Evolutionary conservation across 306 rosid species (phyloP), one percentile per base, ranked within the genome.

Genomic region (Prunus mongolica): DNA sequence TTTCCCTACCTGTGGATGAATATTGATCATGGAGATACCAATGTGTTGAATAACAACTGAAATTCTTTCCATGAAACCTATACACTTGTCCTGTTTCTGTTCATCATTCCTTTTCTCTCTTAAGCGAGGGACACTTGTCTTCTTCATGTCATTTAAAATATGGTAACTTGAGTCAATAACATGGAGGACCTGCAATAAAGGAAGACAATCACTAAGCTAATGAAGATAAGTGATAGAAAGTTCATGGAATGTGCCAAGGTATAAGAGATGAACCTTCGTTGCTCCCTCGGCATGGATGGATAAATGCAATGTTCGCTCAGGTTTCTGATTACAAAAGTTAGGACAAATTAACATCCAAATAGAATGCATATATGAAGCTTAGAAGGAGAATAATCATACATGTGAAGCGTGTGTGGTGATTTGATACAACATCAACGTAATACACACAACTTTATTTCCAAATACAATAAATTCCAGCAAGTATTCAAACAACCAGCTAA

Each of bases 241-340:
- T 20, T 45, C 12, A 50, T 20, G 34, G 71, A 32, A 78, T 69
- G 63, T 27, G 41, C 75, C 38, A 75, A 80, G 72, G 65, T n/a
- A 77, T 57, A 58, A 74, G 70, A 65, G 70, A 68, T 73, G 67
- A 77, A 92, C 98, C 97, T 94, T 94, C 32, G 92, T 94, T 78
- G 98, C 95, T 79, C 97, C 98, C 78, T 94, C 98, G 20, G 97
- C 97, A 85, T 87, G 89, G 74, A 94, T 90, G 20, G 96, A 86
- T 68, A 94, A 74, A 69, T 76, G 85, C 83, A 94, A 90, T 63
- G 85, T 92, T 84, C 98, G 89, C 90, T 84, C 92, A 25, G 90
- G 91, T 80, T 90, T 94, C 98, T 94, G 91, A 28, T 85, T 79
- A 69, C 77, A 86, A 67, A 74, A 76, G 57, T 66, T 34, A 81